Base-by-base conservation (phyloP, 2,329 filamentous ascomycete species). In the Claviceps arundinis region DNA sequence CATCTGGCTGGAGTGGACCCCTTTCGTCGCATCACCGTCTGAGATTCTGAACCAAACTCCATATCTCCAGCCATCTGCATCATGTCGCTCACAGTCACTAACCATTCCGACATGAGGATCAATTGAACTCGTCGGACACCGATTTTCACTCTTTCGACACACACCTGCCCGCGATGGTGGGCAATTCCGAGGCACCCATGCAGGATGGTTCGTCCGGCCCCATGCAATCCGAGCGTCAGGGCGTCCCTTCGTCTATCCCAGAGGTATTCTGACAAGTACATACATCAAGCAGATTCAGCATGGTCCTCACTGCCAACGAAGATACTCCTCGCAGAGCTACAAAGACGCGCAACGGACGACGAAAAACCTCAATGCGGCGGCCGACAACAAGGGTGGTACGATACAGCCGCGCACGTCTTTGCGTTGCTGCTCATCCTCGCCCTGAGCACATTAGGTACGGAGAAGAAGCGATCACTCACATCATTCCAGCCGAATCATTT, bases 321-420 rank as follows among this genome's bases (percentile, higher is more conserved):
- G 40, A 52, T 73, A 41, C 70, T 81, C 48, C 69, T 73, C 47
- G 73, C 74, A 56, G 78, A 81, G 61, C 68, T 81, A 19, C 66
- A 69, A 34, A 69, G 70, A 57, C 73, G 78, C 52, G 70, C 71
- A 52, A 60, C 65, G 8, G 62, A 65, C 49, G 67, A 62, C 37
- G 60, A 70, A 38, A 72, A 70, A 54, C 77, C 77, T 5, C 62
- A 67, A 37, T 82, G 78, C 58, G 78, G 78, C 38, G 75, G 74
- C 4, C 71, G 71, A 48, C 68, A 74, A 50, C 66, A 67, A 53
- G 78, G 76, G 24, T 66, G 68, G 57, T 88, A 88, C 66, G 82
- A 87, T 57, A 84, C 80, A 0, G 70, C 76, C 2, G 69, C 82
- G 43, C 84, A 88, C 63, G 76, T 87, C 49, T 77, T 81, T 60